Base-by-base conservation (phyloP, 1,284 basidiomycete species). In the Pseudomicrostroma phylloplanum region DNA sequence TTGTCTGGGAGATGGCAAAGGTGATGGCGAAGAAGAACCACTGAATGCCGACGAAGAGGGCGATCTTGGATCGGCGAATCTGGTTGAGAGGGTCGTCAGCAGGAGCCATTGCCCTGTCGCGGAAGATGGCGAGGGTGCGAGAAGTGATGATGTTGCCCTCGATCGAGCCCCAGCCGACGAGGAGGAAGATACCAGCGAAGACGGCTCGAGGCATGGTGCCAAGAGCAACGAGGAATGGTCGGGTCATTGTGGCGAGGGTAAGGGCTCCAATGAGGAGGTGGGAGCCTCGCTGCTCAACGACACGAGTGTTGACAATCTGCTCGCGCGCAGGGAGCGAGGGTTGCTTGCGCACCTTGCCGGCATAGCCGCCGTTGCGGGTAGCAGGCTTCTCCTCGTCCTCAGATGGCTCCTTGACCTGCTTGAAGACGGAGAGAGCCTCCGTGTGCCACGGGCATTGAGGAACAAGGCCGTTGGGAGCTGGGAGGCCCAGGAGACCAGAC, bases 401-500 rank as follows among this genome's bases (percentile, higher is more conserved):
- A 19, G 67, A 68, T 11, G 41, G 62, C 7, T 51, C 65, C 41
- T 72, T 69, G 11, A 78, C 70, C 26, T 78, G 79, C 30, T 88
- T 86, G 84, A 90, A 87, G 46, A 94, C 84, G 17, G 89, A 83
- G 0, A 98, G 85, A 7, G 91, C 89, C 13, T 86, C 85, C 0
- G 93, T 96, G 73, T 96, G 92, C 25, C 96, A 89, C 0, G 93
- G 94, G 0, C 94, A 93, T 80, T 97, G 94, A 0, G 93, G 93
- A 56, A 98, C 96, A 15, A 79, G 67, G 1, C 92, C 93, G 73
- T 97, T 96, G 0, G 93, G 93, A 0, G 93, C 92, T 0, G 93
- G 92, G 2, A 96, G 65, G 17, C 93, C 93, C 1, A 98, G 83
- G 19, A 97, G 82, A 0, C 92, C 93, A 3, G 92, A 88, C 56